Conservation (phyloP, 345 rosid species). For the Draba incana region DNA sequence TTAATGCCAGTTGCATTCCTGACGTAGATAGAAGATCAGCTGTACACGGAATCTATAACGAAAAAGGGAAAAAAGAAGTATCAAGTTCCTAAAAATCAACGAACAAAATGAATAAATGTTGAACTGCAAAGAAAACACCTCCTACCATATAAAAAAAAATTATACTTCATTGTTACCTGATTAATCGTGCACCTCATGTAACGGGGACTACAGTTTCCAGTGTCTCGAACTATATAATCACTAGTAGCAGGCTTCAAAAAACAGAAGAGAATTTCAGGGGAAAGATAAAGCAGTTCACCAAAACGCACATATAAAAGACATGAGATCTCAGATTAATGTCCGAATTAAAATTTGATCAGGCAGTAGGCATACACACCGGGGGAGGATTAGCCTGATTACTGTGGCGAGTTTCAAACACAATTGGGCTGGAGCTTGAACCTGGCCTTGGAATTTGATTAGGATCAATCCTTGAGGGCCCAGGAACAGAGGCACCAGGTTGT, state of each 20-base stretch:
- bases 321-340: constrained; percentile 29
- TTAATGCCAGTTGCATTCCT: constrained; percentile 89
- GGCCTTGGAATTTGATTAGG: constrained; percentile 98
- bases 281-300: constrained; percentile 21
- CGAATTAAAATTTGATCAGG: constrained; percentile 10
- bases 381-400: constrained; percentile 88
- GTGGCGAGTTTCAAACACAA: constrained; percentile 80
- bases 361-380: constrained; percentile 63
- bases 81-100: constrained; percentile 13
- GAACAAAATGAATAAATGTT: constrained; percentile 3
- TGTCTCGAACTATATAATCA: constrained; percentile 84
- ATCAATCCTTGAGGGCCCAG: constrained; percentile 84
- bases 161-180: constrained; percentile 61
- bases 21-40: constrained; percentile 92
- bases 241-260: constrained; percentile 84
- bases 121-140: constrained; percentile 17
- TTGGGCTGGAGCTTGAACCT: constrained; percentile 65
- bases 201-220: constrained; percentile 98
- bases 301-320: constrained; percentile 22
- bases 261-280: constrained; percentile 21
- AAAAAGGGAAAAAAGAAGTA: constrained; percentile 9
- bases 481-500: constrained; percentile 70
- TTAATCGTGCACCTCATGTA: constrained; percentile 96
- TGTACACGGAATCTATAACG: constrained; percentile 88
- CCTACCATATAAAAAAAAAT: constrained; percentile 4